A percentile compares a stretch with the other conserved stretches of the same genome.
phyloP scores from a whole-genome alignment of 2,329 filamentous ascomycete genomes.

The Trichophyton mentagrophytes region DNA sequence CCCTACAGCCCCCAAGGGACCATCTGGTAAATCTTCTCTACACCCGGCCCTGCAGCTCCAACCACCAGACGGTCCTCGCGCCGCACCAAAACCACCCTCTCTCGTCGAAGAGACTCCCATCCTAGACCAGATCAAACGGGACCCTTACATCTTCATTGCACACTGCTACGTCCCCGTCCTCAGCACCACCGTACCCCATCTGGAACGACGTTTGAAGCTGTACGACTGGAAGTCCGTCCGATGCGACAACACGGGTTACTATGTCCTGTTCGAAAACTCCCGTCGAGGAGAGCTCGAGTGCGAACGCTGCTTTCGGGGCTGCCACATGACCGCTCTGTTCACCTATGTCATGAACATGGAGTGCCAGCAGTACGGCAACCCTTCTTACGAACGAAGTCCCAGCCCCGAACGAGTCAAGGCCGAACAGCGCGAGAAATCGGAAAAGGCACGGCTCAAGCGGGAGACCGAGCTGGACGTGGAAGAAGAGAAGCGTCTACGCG shows the following conservation, averaged over 20 bases:
- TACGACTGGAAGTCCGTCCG: conserved; percentile 72
- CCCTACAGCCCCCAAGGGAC: conserved; percentile 76
- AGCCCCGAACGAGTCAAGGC: conserved; percentile 33
- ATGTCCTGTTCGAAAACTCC: conserved; percentile 75
- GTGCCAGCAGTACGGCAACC: conserved; percentile 56
- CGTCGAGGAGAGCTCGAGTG: conserved; percentile 65
- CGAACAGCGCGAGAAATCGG: conserved; percentile 47
- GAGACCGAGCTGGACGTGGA: conserved; percentile 75
- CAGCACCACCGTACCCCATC: conserved; percentile 69
- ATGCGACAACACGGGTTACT: conserved; percentile 77
- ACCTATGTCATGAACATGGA: conserved; percentile 91
- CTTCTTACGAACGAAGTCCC: conserved; percentile 44
- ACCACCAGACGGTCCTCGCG: conserved; percentile 23
- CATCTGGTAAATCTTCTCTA: conserved; percentile 45
- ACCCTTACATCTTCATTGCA: conserved; percentile 86
- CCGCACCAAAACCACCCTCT: conserved; percentile 29
- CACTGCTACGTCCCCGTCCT: conserved; percentile 77
- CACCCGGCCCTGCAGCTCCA: conserved; percentile 12
- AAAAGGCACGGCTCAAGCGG: conserved; percentile 51
- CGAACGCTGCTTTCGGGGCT: conserved; percentile 63
- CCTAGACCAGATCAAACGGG: conserved; percentile 55
- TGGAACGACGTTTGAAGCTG: conserved; percentile 77
- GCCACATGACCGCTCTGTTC: conserved; percentile 74
- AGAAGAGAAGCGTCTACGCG: conserved; percentile 77
- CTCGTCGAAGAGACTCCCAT: conserved; percentile 55